Conservation (phyloP, 768 basidiomycete genomes). For the Trametes sanguinea region DNA sequence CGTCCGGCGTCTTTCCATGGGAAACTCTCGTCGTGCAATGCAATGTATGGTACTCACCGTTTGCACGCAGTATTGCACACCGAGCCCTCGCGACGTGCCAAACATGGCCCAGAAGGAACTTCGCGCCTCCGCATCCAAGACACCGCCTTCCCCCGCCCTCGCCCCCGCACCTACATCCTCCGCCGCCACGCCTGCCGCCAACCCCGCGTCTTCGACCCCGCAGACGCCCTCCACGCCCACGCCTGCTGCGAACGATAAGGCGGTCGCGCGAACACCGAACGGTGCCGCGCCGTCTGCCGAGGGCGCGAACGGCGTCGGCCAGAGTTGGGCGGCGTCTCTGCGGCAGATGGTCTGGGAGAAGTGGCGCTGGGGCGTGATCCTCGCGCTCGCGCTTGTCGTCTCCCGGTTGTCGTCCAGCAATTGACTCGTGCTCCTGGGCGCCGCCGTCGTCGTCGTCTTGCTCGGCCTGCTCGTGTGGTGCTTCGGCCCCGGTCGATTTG, state of each 20-base stretch:
- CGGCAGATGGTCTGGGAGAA: constrained; percentile 76
- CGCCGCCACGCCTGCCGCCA: background rate
- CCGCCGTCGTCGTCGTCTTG: no score
- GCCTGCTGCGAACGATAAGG: constrained; percentile 9
- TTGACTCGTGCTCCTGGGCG: constrained; percentile 4
- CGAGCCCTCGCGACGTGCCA: constrained; percentile 70
- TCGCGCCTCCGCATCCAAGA: constrained; percentile 45
- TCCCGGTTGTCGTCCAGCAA: constrained; percentile 66
- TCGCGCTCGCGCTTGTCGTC: constrained; percentile 75
- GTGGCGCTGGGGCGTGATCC: constrained; percentile 81
- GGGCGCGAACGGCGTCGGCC: constrained; percentile 25
- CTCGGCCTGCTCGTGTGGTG: no score
- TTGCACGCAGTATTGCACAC: constrained; percentile 63
- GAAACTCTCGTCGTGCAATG: no score
- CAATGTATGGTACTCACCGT: constrained; percentile 19
- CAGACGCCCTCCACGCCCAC: constrained; percentile 1
- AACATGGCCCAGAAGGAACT: constrained; percentile 90
- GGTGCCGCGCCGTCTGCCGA: constrained; percentile 19
- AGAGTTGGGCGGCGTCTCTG: constrained; percentile 63
- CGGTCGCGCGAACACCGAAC: constrained; percentile 11
- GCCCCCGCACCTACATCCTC: constrained; percentile 5
- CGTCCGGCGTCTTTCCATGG: no score
- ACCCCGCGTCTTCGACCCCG: background rate
- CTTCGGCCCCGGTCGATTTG: no score
- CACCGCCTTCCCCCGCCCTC: constrained; percentile 14